Base-by-base conservation (phyloP, 305 asterid species). In the Fraxinus floribunda region DNA sequence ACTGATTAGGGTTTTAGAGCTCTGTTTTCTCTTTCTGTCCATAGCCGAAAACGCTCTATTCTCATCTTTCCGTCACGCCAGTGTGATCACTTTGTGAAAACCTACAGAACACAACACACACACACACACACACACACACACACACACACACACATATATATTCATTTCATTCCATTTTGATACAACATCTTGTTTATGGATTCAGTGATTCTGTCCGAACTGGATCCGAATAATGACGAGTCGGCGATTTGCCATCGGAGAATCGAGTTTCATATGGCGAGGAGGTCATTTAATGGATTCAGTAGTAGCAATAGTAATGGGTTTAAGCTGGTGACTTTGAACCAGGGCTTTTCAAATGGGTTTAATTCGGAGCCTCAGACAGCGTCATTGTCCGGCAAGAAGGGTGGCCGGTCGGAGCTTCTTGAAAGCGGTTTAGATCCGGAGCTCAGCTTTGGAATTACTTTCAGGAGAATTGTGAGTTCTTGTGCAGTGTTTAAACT, bases 401-500 rank as follows among this genome's bases (percentile, higher is more conserved):
- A 86, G 71, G 35, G 16, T 72, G 93, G 87, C 10, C 84, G 74
- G 66, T 71, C 82, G 41, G 89, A 85, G 73, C n/a, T 35, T 77
- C 41, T 80, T 2, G 92, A 85, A 2, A 83, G 72, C 26, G 92
- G 93, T 70, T 76, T 93, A 88, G 99, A 94, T 90, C 92, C 95
- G 32, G 99, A 97, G 89, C 88, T 94, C 82, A 86, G 90, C 88
- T 89, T 93, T 78, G 89, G 88, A 81, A 90, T 92, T 73, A 85
- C 98, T 26, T 92, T 91, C 84, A 88, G 94, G 44, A 90, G 91
- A 85, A 97, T 97, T 82, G 99, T 97, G 91, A 92, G 98, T 89
- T 49, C 55, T 5, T n/a, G 64, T 55, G 24, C 24, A 55, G 64
- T 55, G 22, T 55, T 55, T 55, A n/a, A 55, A 52, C 3, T n/a